Percentiles rank a stretch among this genome's conserved stretches.
phyloP scores from a whole-genome alignment of 2,329 filamentous ascomycete species.

The Claviceps africana region DNA sequence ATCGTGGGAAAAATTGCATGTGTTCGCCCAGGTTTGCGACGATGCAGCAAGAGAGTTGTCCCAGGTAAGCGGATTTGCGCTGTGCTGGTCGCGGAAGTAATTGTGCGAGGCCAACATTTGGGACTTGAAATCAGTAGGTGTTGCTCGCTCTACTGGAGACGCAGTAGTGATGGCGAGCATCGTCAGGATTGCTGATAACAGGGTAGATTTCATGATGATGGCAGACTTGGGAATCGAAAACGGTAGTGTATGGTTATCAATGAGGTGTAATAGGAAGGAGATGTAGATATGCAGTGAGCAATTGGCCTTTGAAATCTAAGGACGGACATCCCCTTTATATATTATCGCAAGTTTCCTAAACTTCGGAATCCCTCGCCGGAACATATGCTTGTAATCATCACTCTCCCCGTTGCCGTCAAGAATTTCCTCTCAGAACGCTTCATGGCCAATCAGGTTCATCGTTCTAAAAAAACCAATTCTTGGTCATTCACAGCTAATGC shows the following conservation, averaged over 20 bases:
- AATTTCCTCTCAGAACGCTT: neutral
- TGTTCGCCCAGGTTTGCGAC: neutral
- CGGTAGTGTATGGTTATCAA: neutral
- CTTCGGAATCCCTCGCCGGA: neutral
- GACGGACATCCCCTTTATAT: neutral
- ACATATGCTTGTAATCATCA: neutral
- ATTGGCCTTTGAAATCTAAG: neutral
- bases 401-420: neutral
- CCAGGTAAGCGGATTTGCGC: neutral
- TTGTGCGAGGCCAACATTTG: slow-evolving; percentile 2
- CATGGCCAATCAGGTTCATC: neutral
- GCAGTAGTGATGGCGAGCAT: neutral
- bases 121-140: neutral
- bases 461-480: too few relatives aligned
- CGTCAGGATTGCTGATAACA: neutral
- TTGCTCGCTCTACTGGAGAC: neutral
- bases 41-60: neutral
- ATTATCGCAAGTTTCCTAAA: neutral
- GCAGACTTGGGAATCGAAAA: neutral
- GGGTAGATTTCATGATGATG: neutral
- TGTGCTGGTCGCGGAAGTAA: slow-evolving; percentile 1
- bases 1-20: slow-evolving; percentile 1
- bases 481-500: neutral
- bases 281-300: neutral
- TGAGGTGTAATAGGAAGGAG: too few relatives aligned